Evolutionary conservation across 2,329 filamentous ascomycete species (phyloP).

Genomic region (Beauveria bassiana): DNA sequence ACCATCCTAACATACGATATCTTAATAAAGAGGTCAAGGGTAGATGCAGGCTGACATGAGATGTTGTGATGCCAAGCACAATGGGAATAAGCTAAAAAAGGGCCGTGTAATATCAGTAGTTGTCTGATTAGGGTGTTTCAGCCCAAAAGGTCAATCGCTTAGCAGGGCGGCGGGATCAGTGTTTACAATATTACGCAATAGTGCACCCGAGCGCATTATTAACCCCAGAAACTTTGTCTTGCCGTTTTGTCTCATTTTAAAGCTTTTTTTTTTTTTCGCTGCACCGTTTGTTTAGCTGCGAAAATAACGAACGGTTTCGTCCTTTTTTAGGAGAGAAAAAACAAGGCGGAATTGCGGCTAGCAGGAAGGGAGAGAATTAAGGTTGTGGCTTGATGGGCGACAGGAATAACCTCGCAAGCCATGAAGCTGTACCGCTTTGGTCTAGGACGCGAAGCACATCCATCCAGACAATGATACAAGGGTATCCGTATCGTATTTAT

Average conservation of each 20-base stretch:
- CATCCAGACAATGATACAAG: not conserved
- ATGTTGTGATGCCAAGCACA: slow-evolving; percentile 2
- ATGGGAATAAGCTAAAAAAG: slow-evolving; percentile 1
- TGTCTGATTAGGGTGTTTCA: slow-evolving; percentile 2
- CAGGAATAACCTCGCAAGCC: not conserved
- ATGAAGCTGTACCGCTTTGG: not conserved
- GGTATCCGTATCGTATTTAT: not conserved
- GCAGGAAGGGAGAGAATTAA: no score
- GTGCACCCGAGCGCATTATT: not conserved
- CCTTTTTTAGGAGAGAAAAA: no score
- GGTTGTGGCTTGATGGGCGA: no score
- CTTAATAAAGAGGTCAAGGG: not conserved
- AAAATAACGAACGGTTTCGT: no score
- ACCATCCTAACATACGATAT: not conserved
- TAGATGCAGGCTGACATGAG: slow-evolving; percentile 3
- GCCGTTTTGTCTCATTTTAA: no score
- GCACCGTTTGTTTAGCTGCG: no score
- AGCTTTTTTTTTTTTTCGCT: no score
- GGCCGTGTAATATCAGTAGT: not conserved
- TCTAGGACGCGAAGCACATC: not conserved
- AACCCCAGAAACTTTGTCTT: no score
- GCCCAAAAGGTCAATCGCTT: no score
- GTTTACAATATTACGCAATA: not conserved
- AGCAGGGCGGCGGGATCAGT: no score
- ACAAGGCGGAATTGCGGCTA: no score